A percentile compares a stretch with the other conserved stretches of the same genome.
phyloP scores from a whole-genome alignment of 352 stramenopile species.

The Phytophthora pinifolia region DNA sequence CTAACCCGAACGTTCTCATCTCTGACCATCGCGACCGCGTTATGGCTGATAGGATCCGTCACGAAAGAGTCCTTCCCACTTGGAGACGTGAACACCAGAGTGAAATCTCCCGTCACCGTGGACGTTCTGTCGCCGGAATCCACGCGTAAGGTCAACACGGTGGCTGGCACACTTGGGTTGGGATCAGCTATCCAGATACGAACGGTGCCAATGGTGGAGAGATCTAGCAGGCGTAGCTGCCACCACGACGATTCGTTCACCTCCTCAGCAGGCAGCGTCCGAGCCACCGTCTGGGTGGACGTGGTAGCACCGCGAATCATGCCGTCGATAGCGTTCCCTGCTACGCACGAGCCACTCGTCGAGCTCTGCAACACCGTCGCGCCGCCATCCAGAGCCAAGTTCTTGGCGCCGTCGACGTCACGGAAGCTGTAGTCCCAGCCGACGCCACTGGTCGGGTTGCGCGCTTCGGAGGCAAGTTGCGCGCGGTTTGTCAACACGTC shows the following conservation, averaged over 20 bases:
- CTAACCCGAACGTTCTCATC: slow-evolving; percentile 50
- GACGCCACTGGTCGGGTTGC: slow-evolving; percentile 60
- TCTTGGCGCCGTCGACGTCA: slow-evolving; percentile 41
- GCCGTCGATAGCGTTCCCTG: slow-evolving; percentile 73
- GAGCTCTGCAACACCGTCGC: slow-evolving; percentile 70
- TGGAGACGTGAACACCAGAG: slow-evolving; percentile 35
- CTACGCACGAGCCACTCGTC: slow-evolving; percentile 48
- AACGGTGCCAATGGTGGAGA: slow-evolving; percentile 53
- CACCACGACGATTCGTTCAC: slow-evolving; percentile 58
- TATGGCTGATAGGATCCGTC: slow-evolving; percentile 39
- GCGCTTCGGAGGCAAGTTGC: slow-evolving; percentile 38
- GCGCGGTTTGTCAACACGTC: slow-evolving; percentile 43
- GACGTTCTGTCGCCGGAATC: slow-evolving; percentile 36
- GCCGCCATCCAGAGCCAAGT: slow-evolving; percentile 53
- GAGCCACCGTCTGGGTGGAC: slow-evolving; percentile 49
- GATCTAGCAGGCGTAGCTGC: slow-evolving; percentile 57
- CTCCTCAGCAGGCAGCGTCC: slow-evolving; percentile 34
- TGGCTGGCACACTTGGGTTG: slow-evolving; percentile 24
- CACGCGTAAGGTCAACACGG: slow-evolving; percentile 35
- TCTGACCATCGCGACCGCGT: slow-evolving; percentile 55
- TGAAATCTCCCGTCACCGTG: slow-evolving; percentile 45
- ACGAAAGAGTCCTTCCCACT: slow-evolving; percentile 27
- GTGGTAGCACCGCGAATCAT: slow-evolving; percentile 37
- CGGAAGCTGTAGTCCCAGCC: slow-evolving; percentile 75
- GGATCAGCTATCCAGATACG: slow-evolving; percentile 49